Percentiles rank a stretch among this genome's conserved stretches.
Conservation (phyloP, 371 early-diverging fungal species). For the Ordospora colligata region DNA sequence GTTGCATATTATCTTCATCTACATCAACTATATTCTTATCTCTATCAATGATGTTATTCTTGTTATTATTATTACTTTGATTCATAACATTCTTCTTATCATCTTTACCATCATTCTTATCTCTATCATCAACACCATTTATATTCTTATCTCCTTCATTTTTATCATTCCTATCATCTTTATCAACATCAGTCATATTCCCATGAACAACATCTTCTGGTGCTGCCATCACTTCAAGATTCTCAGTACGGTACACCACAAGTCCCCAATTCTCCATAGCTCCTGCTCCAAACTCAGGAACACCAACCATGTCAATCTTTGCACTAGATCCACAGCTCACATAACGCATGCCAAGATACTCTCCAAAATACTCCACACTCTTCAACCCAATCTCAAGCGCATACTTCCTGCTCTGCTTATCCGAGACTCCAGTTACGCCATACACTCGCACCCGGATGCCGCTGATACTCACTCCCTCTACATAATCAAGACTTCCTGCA, state of each 20-base stretch:
- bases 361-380: slow-evolving; percentile 69
- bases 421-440: slow-evolving; percentile 66
- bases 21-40: no score
- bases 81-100: slow-evolving; percentile 69
- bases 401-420: slow-evolving; percentile 67
- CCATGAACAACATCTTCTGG: slow-evolving; percentile 64
- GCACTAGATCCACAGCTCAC: slow-evolving; percentile 62
- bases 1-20: no score
- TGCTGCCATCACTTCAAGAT: slow-evolving; percentile 67
- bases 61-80: no score
- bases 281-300: slow-evolving; percentile 75
- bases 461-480: slow-evolving; percentile 68
- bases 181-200: no score
- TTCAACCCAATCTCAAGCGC: slow-evolving; percentile 68
- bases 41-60: no score
- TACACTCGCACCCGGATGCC: slow-evolving; percentile 69
- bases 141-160: no score
- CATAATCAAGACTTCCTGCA: slow-evolving; percentile 75
- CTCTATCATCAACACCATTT: no score
- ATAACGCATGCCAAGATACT: slow-evolving; percentile 71
- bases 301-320: slow-evolving; percentile 76
- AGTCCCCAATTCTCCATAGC: slow-evolving; percentile 81
- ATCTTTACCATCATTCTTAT: no score
- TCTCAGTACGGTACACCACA: slow-evolving; percentile 73
- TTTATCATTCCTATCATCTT: no score